phyloP scores from a whole-genome alignment of 306 rosid species.

The Prunus campanulata region DNA sequence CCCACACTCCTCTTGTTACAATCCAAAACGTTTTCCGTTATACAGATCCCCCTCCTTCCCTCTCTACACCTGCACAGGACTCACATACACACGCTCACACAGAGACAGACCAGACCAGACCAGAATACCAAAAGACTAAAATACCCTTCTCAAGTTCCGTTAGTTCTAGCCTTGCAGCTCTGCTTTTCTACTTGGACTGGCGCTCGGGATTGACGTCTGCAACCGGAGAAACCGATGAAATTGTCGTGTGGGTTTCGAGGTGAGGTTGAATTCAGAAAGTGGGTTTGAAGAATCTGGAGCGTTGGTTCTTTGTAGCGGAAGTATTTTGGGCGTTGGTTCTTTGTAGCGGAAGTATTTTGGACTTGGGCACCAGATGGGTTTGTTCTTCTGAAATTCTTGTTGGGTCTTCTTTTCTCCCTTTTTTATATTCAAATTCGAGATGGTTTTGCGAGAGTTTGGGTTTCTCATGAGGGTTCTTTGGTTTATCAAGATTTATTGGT shows the following conservation, averaged over 20 bases:
- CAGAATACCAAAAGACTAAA: slow-evolving; percentile 26
- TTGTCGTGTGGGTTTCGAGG: slow-evolving; percentile 18
- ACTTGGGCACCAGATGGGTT: slow-evolving; percentile 30
- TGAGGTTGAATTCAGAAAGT: slow-evolving; percentile 7
- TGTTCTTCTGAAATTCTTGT: slow-evolving; percentile 34
- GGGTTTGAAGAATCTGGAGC: slow-evolving; percentile 31
- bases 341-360: neutral
- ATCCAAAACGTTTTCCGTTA: slow-evolving; percentile 18
- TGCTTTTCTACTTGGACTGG: slow-evolving; percentile 8
- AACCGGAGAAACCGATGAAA: slow-evolving; percentile 22
- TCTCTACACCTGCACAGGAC: neutral
- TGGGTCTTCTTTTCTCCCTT: slow-evolving; percentile 17
- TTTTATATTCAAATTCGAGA: slow-evolving; percentile 30
- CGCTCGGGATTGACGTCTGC: slow-evolving; percentile 16
- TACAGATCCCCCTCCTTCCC: slow-evolving; percentile 22
- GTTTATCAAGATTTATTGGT: slow-evolving; percentile 25
- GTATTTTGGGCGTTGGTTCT: slow-evolving; percentile 11
- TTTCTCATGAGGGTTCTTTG: slow-evolving; percentile 29
- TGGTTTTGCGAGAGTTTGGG: slow-evolving; percentile 17
- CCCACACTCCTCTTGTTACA: neutral
- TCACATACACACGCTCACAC: slow-evolving; percentile 2
- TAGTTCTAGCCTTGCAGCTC: neutral
- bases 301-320: neutral
- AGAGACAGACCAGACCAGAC: slow-evolving; percentile 21
- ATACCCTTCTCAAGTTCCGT: slow-evolving; percentile 26